phyloP scores from a whole-genome alignment of 495 filamentous ascomycete genomes.

The Haplographium delicatum region DNA sequence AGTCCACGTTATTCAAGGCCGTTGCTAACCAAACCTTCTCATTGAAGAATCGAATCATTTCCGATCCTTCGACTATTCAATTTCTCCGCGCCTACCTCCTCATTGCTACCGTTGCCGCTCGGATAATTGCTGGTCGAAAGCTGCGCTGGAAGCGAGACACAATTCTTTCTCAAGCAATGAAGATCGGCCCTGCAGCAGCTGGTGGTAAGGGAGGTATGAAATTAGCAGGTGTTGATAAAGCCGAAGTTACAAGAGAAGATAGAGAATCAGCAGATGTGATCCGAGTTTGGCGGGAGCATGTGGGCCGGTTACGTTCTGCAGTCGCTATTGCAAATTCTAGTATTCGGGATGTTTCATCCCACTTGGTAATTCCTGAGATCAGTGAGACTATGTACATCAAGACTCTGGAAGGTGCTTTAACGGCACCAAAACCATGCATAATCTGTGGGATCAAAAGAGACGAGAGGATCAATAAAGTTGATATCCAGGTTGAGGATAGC shows the following conservation, averaged over 20 bases:
- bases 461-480: constrained; percentile 70
- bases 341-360: constrained; percentile 20
- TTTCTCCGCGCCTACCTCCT: constrained; percentile 51
- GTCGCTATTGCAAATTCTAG: constrained; percentile 46
- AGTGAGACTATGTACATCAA: constrained; percentile 55
- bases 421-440: constrained; percentile 71
- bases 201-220: constrained; percentile 79
- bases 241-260: constrained; percentile 76
- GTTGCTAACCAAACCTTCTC: constrained; percentile 45
- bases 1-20: constrained; percentile 47
- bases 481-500: constrained; percentile 75
- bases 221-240: constrained; percentile 71
- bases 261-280: constrained; percentile 79
- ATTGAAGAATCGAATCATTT: constrained; percentile 51
- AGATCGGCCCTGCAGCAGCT: constrained; percentile 66
- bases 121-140: constrained; percentile 80
- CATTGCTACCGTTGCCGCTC: constrained; percentile 62
- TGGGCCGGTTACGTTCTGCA: constrained; percentile 56
- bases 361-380: constrained; percentile 62
- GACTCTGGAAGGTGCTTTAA: constrained; percentile 58
- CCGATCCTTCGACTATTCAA: constrained; percentile 45
- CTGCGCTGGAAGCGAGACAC: constrained; percentile 86
- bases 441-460: constrained; percentile 85
- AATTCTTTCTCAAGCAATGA: constrained; percentile 80
- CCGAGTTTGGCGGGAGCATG: constrained; percentile 61